Evolutionary conservation across 148 eudicot species (phyloP), one percentile per base, ranked within the genome.

Genomic region (Linanthus parryae): DNA sequence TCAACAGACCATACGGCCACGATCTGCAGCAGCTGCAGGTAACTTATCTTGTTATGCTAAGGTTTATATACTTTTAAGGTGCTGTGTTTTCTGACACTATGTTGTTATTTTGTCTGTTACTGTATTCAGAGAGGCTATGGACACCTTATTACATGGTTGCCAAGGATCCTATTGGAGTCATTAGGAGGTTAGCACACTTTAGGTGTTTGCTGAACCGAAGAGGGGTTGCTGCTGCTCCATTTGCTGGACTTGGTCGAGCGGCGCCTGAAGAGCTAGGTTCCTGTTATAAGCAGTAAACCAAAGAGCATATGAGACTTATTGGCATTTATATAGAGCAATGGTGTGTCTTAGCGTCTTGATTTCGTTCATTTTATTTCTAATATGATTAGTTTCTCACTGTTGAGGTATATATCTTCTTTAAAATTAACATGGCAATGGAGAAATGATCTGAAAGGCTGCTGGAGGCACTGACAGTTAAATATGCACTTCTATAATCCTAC

Each of bases 1-100:
- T 52, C 76, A 83, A 61, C 92, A 86, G 58, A 91, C 95, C 18
- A 83, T 91, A 61, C 86, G 97, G 97, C 97, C 97, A 0, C 85
- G 97, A 49, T 95, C 97, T 70, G 97, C 97, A 20, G 97, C 97
- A 15, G 92, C 97, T 64, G 97, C 97, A 78, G 95, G 97, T 90
- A 80, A 44, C 17, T 7, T 4, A 20, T 8, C n/a, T n/a, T n/a
- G n/a, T n/a, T n/a, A n/a, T n/a, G n/a, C 17, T 5, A 7, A 8
- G 17, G 6, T 39, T 7, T 39, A 0, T 39, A 38, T 39, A 13
- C 6, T 7, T 7, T 13, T 39, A 13, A n/a, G 14, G 14, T 12
- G 5, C 23, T 15, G 11, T 43, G 0, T 16, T 6, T 19, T 24
- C 10, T 7, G 43, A 13, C 0, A n/a, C n/a, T 39, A 39, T 39